Evolutionary conservation across 2,329 filamentous ascomycete genomes (phyloP).

Genomic region (Colletotrichum australisinense): DNA sequence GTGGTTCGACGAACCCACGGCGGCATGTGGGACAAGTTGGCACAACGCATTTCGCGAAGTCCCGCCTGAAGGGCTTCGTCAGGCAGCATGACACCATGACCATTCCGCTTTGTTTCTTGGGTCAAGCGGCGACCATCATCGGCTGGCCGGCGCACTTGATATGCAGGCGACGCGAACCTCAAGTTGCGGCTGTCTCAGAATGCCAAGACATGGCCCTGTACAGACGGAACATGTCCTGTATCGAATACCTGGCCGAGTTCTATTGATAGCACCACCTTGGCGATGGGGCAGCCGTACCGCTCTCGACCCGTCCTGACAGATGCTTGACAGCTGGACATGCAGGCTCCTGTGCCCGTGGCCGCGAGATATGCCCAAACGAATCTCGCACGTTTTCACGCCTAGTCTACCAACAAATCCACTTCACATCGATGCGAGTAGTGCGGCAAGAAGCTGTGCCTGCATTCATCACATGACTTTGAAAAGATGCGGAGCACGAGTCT

Average conservation of each 20-base stretch:
- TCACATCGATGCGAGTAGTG: background rate
- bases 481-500: background rate
- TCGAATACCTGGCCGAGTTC: constrained; percentile 43
- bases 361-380: background rate
- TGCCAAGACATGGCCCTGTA: constrained; percentile 30
- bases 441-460: background rate
- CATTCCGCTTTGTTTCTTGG: background rate
- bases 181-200: constrained; percentile 24
- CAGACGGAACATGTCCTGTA: constrained; percentile 46
- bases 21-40: background rate
- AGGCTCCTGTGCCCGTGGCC: background rate
- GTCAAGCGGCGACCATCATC: background rate
- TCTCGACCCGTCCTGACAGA: constrained; percentile 8
- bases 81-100: background rate
- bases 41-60: background rate
- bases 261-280: constrained; percentile 29
- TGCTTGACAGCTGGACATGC: constrained; percentile 9
- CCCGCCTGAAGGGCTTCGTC: background rate
- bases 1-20: background rate
- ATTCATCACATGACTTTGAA: constrained; percentile 1
- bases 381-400: background rate
- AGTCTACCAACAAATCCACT: background rate
- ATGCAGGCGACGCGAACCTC: constrained; percentile 9
- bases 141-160: constrained; percentile 10
- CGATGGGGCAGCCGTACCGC: background rate